Evolutionary conservation across 2,329 filamentous ascomycete species (phyloP).

Genomic region (Ceratocystis albifundus): DNA sequence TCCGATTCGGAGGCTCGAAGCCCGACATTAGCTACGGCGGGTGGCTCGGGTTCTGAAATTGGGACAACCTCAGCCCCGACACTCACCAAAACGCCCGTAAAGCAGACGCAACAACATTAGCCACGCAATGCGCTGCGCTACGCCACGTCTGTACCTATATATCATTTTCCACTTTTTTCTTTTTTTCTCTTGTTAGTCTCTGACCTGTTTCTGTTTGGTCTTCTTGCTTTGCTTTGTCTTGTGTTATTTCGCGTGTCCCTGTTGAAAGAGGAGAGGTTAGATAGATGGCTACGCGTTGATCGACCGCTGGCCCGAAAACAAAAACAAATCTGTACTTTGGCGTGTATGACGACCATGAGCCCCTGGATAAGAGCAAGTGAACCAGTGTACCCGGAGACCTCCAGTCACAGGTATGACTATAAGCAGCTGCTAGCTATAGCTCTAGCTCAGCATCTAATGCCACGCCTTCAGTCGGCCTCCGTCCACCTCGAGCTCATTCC

Average conservation of each 20-base stretch:
- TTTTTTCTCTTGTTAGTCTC: neutral
- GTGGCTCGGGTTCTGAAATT: neutral
- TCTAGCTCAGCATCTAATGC: too few species aligned
- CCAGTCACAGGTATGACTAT: too few species aligned
- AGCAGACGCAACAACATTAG: conserved; percentile 6
- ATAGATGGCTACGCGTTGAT: neutral
- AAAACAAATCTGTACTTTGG: neutral
- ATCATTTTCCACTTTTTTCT: conserved; percentile 2
- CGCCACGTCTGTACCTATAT: neutral
- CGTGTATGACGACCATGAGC: too few species aligned
- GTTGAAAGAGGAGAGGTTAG: neutral
- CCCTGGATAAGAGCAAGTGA: too few species aligned
- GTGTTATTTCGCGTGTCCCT: too few species aligned
- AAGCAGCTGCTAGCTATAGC: too few species aligned
- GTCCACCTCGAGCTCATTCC: neutral
- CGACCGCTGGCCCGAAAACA: neutral
- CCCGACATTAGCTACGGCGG: conserved; percentile 16
- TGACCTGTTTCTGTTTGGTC: neutral
- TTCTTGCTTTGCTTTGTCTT: neutral
- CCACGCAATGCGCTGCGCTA: neutral
- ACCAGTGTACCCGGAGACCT: too few species aligned
- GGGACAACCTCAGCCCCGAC: neutral
- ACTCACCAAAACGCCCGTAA: neutral
- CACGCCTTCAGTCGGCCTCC: too few species aligned
- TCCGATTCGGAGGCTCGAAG: conserved; percentile 36